Percentiles rank a stretch among this genome's conserved stretches.
phyloP scores from a whole-genome alignment of 2,329 filamentous ascomycete species.

The Apiospora hydei region DNA sequence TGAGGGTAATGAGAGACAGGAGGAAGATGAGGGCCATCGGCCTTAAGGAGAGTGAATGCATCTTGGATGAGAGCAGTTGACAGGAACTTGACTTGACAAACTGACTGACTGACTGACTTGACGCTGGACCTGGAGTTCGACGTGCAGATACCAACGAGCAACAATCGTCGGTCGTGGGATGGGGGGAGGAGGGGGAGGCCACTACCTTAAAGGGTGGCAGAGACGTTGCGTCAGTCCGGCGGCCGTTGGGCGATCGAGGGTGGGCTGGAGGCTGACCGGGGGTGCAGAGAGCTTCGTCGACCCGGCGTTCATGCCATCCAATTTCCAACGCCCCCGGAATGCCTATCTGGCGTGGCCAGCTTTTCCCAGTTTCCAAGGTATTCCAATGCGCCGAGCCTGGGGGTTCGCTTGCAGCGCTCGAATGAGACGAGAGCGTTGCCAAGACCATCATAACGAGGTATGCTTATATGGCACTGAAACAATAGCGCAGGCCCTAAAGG shows the following conservation, averaged over 20 bases:
- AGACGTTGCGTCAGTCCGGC: slow-evolving; percentile 3
- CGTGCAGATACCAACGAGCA: slow-evolving; percentile 20
- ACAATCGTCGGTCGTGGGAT: slow-evolving; percentile 8
- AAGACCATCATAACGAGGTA: slow-evolving; percentile 1
- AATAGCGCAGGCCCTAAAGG: not conserved
- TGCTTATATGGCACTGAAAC: slow-evolving; percentile 18
- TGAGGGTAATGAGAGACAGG: slow-evolving; percentile 34
- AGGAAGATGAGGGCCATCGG: slow-evolving; percentile 39
- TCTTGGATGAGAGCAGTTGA: slow-evolving; percentile 28
- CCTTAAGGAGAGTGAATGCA: slow-evolving; percentile 35
- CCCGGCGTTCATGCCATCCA: not conserved
- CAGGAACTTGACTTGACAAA: slow-evolving; percentile 25
- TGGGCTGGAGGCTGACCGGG: slow-evolving; percentile 1
- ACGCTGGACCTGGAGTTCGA: slow-evolving; percentile 20
- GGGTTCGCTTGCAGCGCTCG: not conserved
- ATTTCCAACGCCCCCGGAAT: slow-evolving; percentile 6
- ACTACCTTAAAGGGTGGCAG: slow-evolving; percentile 29
- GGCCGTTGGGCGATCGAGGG: not conserved
- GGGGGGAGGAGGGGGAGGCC: slow-evolving; percentile 22
- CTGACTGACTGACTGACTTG: slow-evolving; percentile 29
- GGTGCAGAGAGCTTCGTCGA: not conserved
- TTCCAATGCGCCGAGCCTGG: not conserved
- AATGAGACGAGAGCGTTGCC: not conserved
- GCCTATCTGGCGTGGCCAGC: not conserved
- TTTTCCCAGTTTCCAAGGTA: slow-evolving; percentile 6